Percentiles rank a stretch among this genome's conserved stretches.
Conservation (phyloP, 768 basidiomycete species). For the Tricholoma saponaceum region DNA sequence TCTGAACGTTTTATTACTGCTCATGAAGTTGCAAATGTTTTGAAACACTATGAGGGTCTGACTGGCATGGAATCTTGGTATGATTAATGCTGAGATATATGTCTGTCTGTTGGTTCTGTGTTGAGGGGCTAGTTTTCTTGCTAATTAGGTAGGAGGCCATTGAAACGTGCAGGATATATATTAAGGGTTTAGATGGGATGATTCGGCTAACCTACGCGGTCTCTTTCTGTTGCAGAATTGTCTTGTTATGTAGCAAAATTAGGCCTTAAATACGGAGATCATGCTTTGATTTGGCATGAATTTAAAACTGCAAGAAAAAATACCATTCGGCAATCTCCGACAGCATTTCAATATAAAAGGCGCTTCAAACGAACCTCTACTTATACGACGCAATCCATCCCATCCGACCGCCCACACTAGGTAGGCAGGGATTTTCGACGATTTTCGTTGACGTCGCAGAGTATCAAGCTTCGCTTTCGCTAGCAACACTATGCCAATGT, state of each 20-base stretch:
- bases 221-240: too few relatives aligned
- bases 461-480: slow-evolving; percentile 62
- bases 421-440: slow-evolving; percentile 28
- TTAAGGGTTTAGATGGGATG: too few relatives aligned
- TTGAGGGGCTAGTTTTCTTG: too few relatives aligned
- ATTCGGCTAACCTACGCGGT: too few relatives aligned
- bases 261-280: too few relatives aligned
- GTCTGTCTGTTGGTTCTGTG: too few relatives aligned
- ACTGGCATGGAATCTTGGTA: slow-evolving; percentile 47
- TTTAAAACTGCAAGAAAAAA: too few relatives aligned
- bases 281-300: too few relatives aligned
- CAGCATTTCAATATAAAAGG: background rate
- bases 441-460: slow-evolving; percentile 42
- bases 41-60: slow-evolving; percentile 52
- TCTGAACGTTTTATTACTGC: slow-evolving; percentile 51
- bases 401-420: slow-evolving; percentile 19
- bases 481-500: slow-evolving; percentile 62
- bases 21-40: slow-evolving; percentile 42
- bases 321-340: background rate
- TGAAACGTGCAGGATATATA: too few relatives aligned
- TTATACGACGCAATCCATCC: slow-evolving; percentile 19
- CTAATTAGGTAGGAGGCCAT: too few relatives aligned
- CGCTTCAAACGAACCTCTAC: background rate
- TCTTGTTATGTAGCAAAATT: too few relatives aligned
- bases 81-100: slow-evolving; percentile 10